Percentiles rank a stretch among this genome's conserved stretches.
Conservation (phyloP, 495 filamentous ascomycete genomes). For the Parathielavia appendiculata region DNA sequence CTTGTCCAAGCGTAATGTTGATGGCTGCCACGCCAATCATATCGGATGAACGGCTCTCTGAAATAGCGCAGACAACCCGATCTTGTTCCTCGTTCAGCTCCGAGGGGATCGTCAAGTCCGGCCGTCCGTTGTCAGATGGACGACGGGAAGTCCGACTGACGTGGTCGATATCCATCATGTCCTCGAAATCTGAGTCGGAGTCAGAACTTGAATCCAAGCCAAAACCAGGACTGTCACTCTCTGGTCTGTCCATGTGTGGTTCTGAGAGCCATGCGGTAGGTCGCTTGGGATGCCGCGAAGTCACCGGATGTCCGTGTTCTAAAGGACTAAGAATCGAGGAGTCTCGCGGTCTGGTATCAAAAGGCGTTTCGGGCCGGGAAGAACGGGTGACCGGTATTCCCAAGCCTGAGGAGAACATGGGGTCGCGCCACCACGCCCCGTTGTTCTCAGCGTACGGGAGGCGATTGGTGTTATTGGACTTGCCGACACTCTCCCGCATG, state of each 20-base stretch:
- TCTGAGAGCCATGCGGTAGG: not conserved
- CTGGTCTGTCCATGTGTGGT: not conserved
- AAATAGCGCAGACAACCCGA: conserved; percentile 82
- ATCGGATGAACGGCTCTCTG: conserved; percentile 80
- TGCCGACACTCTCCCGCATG: too few relatives aligned
- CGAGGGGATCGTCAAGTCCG: not conserved
- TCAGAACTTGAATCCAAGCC: not conserved
- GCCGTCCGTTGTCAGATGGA: not conserved
- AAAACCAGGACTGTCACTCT: not conserved
- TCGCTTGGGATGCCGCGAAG: not conserved
- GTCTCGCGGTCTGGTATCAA: not conserved
- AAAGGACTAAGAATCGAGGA: conserved; percentile 7
- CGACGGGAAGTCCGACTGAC: not conserved
- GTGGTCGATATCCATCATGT: not conserved
- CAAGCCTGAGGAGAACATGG: too few relatives aligned
- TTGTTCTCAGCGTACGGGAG: too few relatives aligned
- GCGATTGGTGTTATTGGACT: too few relatives aligned
- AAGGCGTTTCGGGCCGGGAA: not conserved
- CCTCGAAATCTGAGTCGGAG: conserved; percentile 1
- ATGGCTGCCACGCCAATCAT: conserved; percentile 79
- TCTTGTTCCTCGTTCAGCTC: conserved; percentile 30
- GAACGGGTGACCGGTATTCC: too few relatives aligned
- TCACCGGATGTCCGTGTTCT: not conserved
- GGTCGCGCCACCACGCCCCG: too few relatives aligned
- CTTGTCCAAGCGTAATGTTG: conserved; percentile 76